Evolutionary conservation across 139 green algal species (phyloP).

Genomic region (Auxenochlorella protothecoides): DNA sequence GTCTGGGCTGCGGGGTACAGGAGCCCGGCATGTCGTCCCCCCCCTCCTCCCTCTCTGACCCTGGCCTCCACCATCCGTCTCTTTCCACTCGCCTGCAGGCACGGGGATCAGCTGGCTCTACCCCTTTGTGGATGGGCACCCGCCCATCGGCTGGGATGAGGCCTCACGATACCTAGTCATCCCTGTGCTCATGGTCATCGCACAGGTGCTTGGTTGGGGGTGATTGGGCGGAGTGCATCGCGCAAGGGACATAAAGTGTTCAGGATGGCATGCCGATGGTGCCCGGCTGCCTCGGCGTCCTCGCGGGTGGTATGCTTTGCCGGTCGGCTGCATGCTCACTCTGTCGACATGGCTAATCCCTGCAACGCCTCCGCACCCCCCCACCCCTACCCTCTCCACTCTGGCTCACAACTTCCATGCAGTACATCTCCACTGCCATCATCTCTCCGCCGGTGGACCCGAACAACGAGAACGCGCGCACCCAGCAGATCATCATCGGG

Average conservation of each 20-base stretch:
- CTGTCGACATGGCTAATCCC: neutral
- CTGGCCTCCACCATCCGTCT: neutral
- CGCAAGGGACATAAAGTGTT: too few species aligned
- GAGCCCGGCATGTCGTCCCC: neutral
- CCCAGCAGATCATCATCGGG: slow-evolving; percentile 27
- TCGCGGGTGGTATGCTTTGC: neutral
- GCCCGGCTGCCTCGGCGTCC: too few species aligned
- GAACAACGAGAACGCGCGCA: slow-evolving; percentile 54
- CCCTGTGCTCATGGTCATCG: slow-evolving; percentile 68
- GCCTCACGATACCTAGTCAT: slow-evolving; percentile 81
- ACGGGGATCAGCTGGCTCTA: slow-evolving; percentile 66
- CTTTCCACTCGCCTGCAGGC: slow-evolving; percentile 13
- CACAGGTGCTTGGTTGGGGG: neutral
- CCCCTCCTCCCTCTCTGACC: neutral
- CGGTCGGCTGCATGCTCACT: neutral
- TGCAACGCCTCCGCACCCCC: neutral
- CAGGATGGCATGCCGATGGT: too few species aligned
- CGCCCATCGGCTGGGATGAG: slow-evolving; percentile 85
- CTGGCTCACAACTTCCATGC: neutral
- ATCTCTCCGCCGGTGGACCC: slow-evolving; percentile 47
- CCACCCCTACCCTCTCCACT: too few species aligned
- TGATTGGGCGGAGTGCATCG: too few species aligned
- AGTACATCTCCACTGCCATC: slow-evolving; percentile 47
- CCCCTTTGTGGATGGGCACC: slow-evolving; percentile 71
- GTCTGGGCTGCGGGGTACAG: neutral